Conservation (phyloP, 805 yeast species). For the Kodamaea neixiangensis region DNA sequence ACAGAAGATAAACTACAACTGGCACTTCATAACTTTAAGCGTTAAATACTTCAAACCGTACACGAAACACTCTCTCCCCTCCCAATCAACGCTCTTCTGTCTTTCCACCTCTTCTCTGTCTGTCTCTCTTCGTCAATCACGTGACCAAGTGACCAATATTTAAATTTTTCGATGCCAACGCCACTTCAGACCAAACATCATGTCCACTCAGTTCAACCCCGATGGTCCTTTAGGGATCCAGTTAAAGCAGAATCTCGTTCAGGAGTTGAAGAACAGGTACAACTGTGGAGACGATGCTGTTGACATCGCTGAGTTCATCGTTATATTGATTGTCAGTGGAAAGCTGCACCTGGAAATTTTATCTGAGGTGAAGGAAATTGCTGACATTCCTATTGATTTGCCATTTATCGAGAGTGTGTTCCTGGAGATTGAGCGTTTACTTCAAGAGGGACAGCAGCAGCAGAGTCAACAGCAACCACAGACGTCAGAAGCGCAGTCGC, state of each 20-base stretch:
- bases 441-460: background rate
- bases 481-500: slow-evolving; percentile 11
- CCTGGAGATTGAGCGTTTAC: slow-evolving; percentile 51
- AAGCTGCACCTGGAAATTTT: slow-evolving; percentile 62
- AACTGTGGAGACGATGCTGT: slow-evolving; percentile 43
- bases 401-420: slow-evolving; percentile 59
- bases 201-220: slow-evolving; percentile 29
- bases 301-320: slow-evolving; percentile 73
- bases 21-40: too few relatives aligned
- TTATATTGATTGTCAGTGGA: slow-evolving; percentile 69
- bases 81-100: too few relatives aligned
- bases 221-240: slow-evolving; percentile 41
- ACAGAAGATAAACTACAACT: too few relatives aligned
- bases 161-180: slow-evolving; percentile 3
- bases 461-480: slow-evolving; percentile 15
- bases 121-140: background rate
- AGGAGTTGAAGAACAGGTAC: slow-evolving; percentile 37
- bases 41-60: too few relatives aligned
- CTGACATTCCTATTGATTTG: slow-evolving; percentile 61
- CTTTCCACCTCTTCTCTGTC: too few relatives aligned
- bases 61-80: too few relatives aligned
- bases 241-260: slow-evolving; percentile 34
- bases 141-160: background rate
- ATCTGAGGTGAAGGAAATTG: slow-evolving; percentile 59
- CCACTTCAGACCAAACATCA: slow-evolving; percentile 1